phyloP scores from a whole-genome alignment of 2,329 filamentous ascomycete genomes.

The Hypoxylon sp. region DNA sequence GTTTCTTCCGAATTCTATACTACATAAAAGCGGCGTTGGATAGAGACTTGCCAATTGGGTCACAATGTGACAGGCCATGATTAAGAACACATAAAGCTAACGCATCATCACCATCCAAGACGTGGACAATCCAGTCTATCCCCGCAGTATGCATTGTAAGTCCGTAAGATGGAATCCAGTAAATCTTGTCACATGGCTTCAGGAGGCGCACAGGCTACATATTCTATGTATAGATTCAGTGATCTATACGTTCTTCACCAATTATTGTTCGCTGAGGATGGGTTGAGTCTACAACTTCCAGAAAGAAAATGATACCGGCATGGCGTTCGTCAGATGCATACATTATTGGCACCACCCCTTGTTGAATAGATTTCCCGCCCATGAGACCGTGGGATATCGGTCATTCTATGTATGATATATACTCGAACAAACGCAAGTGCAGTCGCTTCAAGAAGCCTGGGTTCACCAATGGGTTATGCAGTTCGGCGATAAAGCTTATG shows the following conservation, averaged over 20 bases:
- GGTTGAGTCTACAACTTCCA: neutral
- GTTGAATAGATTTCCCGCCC: no score
- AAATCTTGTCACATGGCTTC: neutral
- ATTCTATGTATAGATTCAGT: neutral
- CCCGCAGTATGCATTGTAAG: neutral
- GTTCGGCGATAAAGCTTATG: conserved; percentile 52
- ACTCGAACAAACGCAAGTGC: conserved; percentile 16
- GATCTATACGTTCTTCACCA: neutral
- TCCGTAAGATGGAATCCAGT: neutral
- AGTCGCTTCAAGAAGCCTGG: conserved; percentile 46
- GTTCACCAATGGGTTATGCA: conserved; percentile 52
- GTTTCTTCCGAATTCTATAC: no score
- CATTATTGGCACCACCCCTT: no score
- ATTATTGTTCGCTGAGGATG: neutral
- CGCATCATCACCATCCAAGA: neutral
- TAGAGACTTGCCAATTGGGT: neutral
- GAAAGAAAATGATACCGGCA: neutral
- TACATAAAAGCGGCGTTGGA: neutral
- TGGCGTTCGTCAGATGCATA: no score
- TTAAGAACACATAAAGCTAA: neutral
- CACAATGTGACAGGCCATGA: no score
- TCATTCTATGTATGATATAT: neutral
- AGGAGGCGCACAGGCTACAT: neutral
- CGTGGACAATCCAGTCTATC: neutral
- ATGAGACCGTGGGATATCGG: neutral